These are phyloP conservation scores for Leccinum angustisporum DNA, from an alignment of 1,284 basidiomycete genomes.

Conservation along the genomic window DNA sequence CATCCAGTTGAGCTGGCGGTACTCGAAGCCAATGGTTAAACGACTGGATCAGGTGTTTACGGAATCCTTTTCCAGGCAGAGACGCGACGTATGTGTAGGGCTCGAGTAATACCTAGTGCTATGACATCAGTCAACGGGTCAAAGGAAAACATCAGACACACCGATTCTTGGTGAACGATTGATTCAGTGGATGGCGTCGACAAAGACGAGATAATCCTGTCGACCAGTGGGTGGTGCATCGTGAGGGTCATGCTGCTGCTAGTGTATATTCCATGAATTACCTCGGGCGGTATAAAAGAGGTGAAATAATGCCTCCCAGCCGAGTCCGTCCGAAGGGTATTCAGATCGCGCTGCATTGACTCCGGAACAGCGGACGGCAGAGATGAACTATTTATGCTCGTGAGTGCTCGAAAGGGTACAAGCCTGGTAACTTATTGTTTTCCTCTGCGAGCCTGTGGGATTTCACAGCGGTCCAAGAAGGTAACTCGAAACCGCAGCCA, in stretches of 20 bases:
- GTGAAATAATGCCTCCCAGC: background rate
- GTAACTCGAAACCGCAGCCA: no score
- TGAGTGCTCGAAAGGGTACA: background rate
- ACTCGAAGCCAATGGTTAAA: slow-evolving; percentile 94
- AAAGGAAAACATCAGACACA: slow-evolving; percentile 7
- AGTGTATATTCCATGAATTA: background rate
- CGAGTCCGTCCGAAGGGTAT: background rate
- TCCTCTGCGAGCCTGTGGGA: background rate
- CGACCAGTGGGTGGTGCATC: slow-evolving; percentile 24
- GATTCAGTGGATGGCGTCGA: slow-evolving; percentile 9
- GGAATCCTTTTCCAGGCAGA: slow-evolving; percentile 85
- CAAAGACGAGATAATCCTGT: slow-evolving; percentile 23
- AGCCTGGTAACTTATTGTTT: background rate
- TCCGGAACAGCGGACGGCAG: background rate
- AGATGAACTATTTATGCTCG: background rate
- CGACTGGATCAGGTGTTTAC: slow-evolving; percentile 84
- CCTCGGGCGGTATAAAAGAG: slow-evolving; percentile 12
- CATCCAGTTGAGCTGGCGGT: slow-evolving; percentile 63
- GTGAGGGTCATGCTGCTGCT: background rate
- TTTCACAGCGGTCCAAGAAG: no score
- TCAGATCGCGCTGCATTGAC: background rate
- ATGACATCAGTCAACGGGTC: background rate
- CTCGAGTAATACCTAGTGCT: slow-evolving; percentile 64
- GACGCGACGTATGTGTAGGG: slow-evolving; percentile 89
- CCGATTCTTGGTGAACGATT: slow-evolving; percentile 23